Percentiles rank a stretch among this genome's conserved stretches.
Conservation (phyloP, 2,329 filamentous ascomycete genomes). For the Pleochaeta shiraiana region DNA sequence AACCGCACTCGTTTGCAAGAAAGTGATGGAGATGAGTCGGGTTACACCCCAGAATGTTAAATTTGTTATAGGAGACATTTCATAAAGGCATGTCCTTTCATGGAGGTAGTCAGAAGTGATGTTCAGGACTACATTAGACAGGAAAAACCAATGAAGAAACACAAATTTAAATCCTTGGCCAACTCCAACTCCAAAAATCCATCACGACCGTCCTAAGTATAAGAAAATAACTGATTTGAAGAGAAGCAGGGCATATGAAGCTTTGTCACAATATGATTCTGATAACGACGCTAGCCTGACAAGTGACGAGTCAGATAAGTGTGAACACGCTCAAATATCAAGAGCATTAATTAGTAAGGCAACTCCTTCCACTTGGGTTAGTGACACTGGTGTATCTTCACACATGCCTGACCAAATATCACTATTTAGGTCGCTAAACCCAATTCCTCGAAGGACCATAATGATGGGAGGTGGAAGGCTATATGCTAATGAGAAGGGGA, state of each 20-base stretch:
- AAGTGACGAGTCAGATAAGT: too few species aligned
- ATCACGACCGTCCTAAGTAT: background rate
- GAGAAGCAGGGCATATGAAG: too few species aligned
- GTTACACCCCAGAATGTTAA: background rate
- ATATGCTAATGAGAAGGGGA: background rate
- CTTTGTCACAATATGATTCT: too few species aligned
- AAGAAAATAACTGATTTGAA: background rate
- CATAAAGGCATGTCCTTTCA: conserved; percentile 1
- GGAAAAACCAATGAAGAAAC: background rate
- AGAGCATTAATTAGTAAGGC: conserved; percentile 1
- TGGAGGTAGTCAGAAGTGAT: background rate
- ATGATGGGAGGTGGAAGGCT: background rate
- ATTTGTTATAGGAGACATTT: background rate
- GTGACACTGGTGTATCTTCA: background rate
- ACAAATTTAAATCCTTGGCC: too few species aligned
- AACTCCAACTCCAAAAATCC: background rate
- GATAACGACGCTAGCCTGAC: too few species aligned
- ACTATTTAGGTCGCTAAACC: background rate
- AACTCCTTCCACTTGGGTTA: background rate
- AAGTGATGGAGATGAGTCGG: background rate
- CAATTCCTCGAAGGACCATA: background rate
- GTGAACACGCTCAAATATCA: too few species aligned
- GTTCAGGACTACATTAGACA: background rate
- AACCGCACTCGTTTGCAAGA: background rate
- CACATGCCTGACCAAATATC: background rate